Conservation (phyloP, 371 early-diverging fungal species). For the Coemansia sp. region DNA sequence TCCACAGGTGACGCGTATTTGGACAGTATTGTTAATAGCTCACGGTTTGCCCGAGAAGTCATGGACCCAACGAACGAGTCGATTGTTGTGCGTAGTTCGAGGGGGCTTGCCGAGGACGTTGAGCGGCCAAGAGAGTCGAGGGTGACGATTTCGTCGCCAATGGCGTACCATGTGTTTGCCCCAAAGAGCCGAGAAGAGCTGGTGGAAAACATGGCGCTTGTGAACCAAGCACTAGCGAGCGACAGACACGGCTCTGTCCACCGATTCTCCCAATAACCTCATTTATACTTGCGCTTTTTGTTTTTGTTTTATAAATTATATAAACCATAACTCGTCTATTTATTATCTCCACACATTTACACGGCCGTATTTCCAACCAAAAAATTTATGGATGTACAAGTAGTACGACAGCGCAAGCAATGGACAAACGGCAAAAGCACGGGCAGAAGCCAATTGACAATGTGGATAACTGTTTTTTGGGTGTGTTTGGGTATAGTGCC, state of each 20-base stretch:
- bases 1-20: constrained; percentile 38
- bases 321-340: too few species aligned
- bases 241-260: not conserved
- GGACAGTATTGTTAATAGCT: constrained; percentile 46
- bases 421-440: not conserved
- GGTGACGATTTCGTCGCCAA: constrained; percentile 18
- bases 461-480: not conserved
- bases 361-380: too few species aligned
- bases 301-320: not conserved
- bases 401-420: not conserved
- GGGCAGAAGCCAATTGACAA: not conserved
- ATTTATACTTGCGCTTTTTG: not conserved
- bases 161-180: constrained; percentile 44
- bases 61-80: constrained; percentile 25
- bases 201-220: constrained; percentile 21
- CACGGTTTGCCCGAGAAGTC: constrained; percentile 40
- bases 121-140: not conserved
- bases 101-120: constrained; percentile 1
- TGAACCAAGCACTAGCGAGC: constrained; percentile 13
- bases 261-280: not conserved
- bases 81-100: constrained; percentile 29
- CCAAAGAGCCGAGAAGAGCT: constrained; percentile 35
- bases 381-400: not conserved
- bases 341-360: too few species aligned
- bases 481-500: constrained; percentile 31